These are phyloP conservation scores for Talaromyces rugulosus DNA, from an alignment of 2,329 filamentous ascomycete genomes.

Conservation along the genomic window DNA sequence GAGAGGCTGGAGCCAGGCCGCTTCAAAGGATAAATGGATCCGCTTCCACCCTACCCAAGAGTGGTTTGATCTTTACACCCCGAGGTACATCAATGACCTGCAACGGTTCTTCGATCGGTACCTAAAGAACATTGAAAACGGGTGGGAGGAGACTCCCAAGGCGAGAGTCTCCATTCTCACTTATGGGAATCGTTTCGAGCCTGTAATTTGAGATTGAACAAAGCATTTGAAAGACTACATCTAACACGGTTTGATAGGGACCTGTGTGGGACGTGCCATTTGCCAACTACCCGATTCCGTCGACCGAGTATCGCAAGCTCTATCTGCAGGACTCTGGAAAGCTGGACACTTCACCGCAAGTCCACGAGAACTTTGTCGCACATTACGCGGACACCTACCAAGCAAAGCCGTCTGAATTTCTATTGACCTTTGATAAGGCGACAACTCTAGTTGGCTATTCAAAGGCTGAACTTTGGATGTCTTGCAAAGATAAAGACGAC, in stretches of 20 bases:
- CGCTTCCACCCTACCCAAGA: neutral
- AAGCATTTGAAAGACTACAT: too few relatives aligned
- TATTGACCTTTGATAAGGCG: neutral
- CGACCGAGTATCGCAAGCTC: neutral
- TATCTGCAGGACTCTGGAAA: neutral
- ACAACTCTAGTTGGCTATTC: neutral
- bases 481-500: neutral
- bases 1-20: neutral
- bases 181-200: neutral
- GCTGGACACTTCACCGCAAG: neutral
- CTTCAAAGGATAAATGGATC: neutral
- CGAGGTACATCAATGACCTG: neutral
- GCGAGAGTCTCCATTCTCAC: neutral
- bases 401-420: neutral
- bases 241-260: neutral
- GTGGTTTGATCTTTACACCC: slow-evolving; percentile 1
- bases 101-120: slow-evolving; percentile 34
- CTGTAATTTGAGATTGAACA: neutral
- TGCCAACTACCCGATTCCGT: neutral
- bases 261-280: neutral
- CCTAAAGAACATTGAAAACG: slow-evolving; percentile 43
- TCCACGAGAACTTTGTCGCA: neutral
- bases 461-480: neutral
- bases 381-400: neutral
- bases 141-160: neutral